Percentiles rank a stretch among this genome's conserved stretches.
These are phyloP conservation scores for Acanthamoeba healyi DNA, from an alignment of 208 protist species.

Conservation along the genomic window DNA sequence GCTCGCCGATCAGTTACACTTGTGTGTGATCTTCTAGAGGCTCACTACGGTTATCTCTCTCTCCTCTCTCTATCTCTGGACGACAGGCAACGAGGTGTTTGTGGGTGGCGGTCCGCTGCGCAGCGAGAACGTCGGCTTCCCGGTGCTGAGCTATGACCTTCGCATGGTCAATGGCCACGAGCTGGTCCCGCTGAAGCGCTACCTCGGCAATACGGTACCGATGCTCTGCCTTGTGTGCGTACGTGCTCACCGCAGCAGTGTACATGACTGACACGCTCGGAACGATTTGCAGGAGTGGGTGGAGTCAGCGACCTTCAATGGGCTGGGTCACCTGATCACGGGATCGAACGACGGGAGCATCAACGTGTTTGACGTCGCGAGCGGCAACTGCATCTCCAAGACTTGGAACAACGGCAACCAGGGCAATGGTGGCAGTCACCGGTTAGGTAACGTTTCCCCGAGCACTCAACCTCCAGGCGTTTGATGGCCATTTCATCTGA, in stretches of 20 bases:
- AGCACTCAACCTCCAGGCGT: neutral
- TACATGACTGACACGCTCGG: too few relatives aligned
- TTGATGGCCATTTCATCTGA: neutral
- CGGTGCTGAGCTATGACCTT: neutral
- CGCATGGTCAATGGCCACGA: neutral
- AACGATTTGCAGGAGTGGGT: slow-evolving; percentile 23
- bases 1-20: neutral
- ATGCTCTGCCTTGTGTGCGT: neutral
- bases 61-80: neutral
- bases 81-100: neutral
- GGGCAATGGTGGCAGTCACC: neutral
- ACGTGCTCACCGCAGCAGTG: neutral
- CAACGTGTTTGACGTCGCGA: neutral
- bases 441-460: neutral
- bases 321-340: slow-evolving; percentile 2
- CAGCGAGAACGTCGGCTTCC: slow-evolving; percentile 15
- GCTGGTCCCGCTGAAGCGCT: neutral
- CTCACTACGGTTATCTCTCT: neutral
- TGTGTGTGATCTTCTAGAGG: neutral
- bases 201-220: neutral
- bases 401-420: neutral
- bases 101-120: slow-evolving; percentile 14
- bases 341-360: slow-evolving; percentile 33
- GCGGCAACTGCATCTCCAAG: slow-evolving; percentile 7
- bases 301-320: slow-evolving; percentile 16